Evolutionary conservation across 2,329 filamentous ascomycete genomes (phyloP).

Genomic region (Aspergillus clavatus): DNA sequence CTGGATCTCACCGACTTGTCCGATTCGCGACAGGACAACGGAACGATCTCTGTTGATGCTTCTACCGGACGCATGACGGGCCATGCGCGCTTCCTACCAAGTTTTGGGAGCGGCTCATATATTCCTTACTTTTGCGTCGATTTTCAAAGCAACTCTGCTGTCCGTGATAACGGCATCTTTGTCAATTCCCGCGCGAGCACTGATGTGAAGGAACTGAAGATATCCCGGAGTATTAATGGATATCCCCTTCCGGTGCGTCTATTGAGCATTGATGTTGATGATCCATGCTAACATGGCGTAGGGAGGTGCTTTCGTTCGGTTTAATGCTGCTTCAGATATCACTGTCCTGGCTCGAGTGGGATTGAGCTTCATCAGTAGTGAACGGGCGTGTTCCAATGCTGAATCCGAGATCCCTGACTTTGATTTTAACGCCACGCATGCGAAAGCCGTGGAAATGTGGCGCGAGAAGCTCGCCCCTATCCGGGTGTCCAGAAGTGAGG

Average conservation of each 20-base stretch:
- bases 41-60: constrained; percentile 52
- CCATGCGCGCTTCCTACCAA: constrained; percentile 56
- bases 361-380: constrained; percentile 62
- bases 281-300: constrained; percentile 32
- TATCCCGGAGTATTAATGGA: constrained; percentile 54
- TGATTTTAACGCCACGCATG: constrained; percentile 53
- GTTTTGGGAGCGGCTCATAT: constrained; percentile 60
- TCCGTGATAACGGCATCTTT: constrained; percentile 60
- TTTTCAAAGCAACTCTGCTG: constrained; percentile 50
- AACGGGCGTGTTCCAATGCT: constrained; percentile 62
- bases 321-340: constrained; percentile 46
- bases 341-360: constrained; percentile 62
- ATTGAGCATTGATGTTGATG: not conserved
- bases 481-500: constrained; percentile 29
- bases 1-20: constrained; percentile 62
- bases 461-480: constrained; percentile 47
- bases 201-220: constrained; percentile 50
- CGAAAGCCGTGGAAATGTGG: constrained; percentile 55
- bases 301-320: constrained; percentile 62
- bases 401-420: constrained; percentile 63
- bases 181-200: constrained; percentile 56
- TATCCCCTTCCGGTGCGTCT: constrained; percentile 44
- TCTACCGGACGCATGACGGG: constrained; percentile 59
- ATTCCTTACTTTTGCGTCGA: constrained; percentile 62
- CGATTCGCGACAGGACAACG: constrained; percentile 57